Evolutionary conservation across 352 stramenopile species (phyloP).

Genomic region (Pilasporangium apinafurcum): DNA sequence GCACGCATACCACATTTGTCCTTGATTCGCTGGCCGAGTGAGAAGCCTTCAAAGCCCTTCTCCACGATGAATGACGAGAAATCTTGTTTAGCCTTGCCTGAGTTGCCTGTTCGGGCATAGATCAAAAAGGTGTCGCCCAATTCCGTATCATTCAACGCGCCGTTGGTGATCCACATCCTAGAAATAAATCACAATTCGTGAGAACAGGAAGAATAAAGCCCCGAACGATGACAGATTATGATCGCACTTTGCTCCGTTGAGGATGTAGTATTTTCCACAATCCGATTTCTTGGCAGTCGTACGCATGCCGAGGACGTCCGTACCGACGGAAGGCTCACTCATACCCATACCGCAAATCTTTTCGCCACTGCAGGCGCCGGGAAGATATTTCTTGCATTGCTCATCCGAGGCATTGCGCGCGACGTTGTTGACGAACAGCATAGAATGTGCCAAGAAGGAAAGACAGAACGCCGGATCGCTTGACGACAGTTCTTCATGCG

Average conservation of each 20-base stretch:
- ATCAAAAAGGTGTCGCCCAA: slow-evolving; percentile 97
- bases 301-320: slow-evolving; percentile 93
- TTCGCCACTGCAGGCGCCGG: slow-evolving; percentile 87
- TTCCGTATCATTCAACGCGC: slow-evolving; percentile 91
- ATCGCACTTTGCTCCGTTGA: slow-evolving; percentile 82
- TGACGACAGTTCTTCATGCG: slow-evolving; percentile 94
- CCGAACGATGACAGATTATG: background rate
- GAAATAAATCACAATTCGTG: background rate
- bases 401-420: slow-evolving; percentile 84
- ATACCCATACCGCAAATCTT: slow-evolving; percentile 99
- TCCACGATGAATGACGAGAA: slow-evolving; percentile 98
- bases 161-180: slow-evolving; percentile 99
- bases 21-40: slow-evolving; percentile 96
- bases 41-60: slow-evolving; percentile 96
- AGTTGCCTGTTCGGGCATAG: slow-evolving; percentile 94
- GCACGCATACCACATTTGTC: slow-evolving; percentile 98
- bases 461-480: slow-evolving; percentile 98
- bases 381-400: slow-evolving; percentile 88
- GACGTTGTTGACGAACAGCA: slow-evolving; percentile 94
- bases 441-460: slow-evolving; percentile 94
- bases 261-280: slow-evolving; percentile 88
- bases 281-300: slow-evolving; percentile 89
- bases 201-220: no score
- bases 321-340: slow-evolving; percentile 96
- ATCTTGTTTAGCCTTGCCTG: slow-evolving; percentile 80